A percentile compares a stretch with the other conserved stretches of the same genome.
Evolutionary conservation across 441 rosid species (phyloP).

Genomic region (Breynia disticha): DNA sequence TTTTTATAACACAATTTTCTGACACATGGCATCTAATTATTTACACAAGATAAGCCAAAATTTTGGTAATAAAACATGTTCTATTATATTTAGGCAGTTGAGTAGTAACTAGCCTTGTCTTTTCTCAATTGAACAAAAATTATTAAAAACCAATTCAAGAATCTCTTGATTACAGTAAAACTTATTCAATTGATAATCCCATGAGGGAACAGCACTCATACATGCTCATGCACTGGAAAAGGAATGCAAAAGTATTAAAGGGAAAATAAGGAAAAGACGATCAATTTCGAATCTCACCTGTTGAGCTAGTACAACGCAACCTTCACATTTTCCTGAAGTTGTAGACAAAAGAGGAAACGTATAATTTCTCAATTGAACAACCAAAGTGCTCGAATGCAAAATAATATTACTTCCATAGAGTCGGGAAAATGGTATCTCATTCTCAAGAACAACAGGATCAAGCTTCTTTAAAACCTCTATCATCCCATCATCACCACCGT

Average conservation of each 20-base stretch:
- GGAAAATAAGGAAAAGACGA: not conserved
- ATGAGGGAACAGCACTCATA: too few relatives aligned
- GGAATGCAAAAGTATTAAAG: constrained; percentile 1
- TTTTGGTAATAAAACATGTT: too few relatives aligned
- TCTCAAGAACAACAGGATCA: constrained; percentile 74
- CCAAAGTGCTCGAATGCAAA: constrained; percentile 53
- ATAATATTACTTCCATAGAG: constrained; percentile 76
- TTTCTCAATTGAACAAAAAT: too few relatives aligned
- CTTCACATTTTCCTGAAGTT: constrained; percentile 85
- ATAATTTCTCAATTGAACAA: constrained; percentile 70
- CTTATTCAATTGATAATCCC: too few relatives aligned
- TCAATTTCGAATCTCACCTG: constrained; percentile 40
- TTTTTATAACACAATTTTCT: too few relatives aligned
- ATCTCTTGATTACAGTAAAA: too few relatives aligned
- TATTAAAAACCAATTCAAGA: too few relatives aligned
- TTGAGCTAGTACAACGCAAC: constrained; percentile 84
- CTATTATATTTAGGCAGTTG: too few relatives aligned
- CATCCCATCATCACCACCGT: constrained; percentile 92
- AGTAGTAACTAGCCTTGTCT: too few relatives aligned
- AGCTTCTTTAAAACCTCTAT: constrained; percentile 76
- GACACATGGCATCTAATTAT: too few relatives aligned
- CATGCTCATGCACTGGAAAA: too few relatives aligned
- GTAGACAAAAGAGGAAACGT: constrained; percentile 81
- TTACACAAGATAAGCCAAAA: too few relatives aligned
- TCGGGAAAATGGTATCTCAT: constrained; percentile 89